Conservation (phyloP, 2,329 filamentous ascomycete species). For the Colletotrichum horii region DNA sequence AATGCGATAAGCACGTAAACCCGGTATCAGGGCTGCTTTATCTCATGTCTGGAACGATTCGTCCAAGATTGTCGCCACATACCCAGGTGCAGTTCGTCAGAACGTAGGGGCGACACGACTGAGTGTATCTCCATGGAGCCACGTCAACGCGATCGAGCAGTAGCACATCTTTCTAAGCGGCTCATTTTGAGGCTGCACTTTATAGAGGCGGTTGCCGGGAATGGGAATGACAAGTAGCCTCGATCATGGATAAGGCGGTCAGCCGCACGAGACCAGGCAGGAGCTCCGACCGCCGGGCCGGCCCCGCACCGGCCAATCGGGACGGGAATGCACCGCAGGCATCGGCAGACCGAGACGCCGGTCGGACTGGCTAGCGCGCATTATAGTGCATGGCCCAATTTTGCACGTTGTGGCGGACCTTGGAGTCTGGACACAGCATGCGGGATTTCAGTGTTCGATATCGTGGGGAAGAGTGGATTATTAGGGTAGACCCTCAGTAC, state of each 20-base stretch:
- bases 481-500: background rate
- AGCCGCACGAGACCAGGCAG: background rate
- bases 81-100: too few relatives aligned
- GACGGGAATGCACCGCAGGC: background rate
- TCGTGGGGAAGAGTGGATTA: background rate
- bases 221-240: background rate
- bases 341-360: background rate
- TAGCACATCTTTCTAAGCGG: too few relatives aligned
- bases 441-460: background rate
- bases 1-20: too few relatives aligned
- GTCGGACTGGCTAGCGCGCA: background rate
- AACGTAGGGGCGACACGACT: too few relatives aligned
- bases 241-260: conserved; percentile 1
- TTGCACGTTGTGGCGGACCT: background rate
- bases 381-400: background rate
- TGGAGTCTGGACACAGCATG: background rate
- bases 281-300: background rate
- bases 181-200: background rate
- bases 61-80: too few relatives aligned
- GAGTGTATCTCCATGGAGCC: too few relatives aligned
- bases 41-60: too few relatives aligned
- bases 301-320: background rate
- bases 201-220: too few relatives aligned
- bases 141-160: too few relatives aligned
- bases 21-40: too few relatives aligned